phyloP scores from a whole-genome alignment of 2,329 filamentous ascomycete species.

The Exophiala sp. region DNA sequence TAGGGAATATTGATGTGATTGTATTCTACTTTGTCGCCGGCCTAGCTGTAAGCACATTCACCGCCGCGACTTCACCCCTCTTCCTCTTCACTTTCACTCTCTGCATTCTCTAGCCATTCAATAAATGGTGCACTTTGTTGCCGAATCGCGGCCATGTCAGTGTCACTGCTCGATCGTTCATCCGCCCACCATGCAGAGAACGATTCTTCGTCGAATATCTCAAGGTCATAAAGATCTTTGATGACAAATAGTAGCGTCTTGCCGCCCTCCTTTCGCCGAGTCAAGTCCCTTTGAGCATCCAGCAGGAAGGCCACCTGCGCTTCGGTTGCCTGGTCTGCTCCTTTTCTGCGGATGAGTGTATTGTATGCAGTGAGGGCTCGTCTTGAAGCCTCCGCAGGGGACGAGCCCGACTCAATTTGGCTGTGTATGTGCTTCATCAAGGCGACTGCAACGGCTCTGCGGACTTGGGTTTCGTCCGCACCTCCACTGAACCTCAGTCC shows the following conservation, averaged over 20 bases:
- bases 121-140: constrained; percentile 71
- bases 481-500: constrained; percentile 86
- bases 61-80: constrained; percentile 6
- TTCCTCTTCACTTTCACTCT: constrained; percentile 61
- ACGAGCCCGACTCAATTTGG: constrained; percentile 53
- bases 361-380: constrained; percentile 59
- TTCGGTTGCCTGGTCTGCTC: constrained; percentile 51
- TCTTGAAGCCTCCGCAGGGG: constrained; percentile 59
- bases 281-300: constrained; percentile 72
- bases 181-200: constrained; percentile 86
- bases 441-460: constrained; percentile 75
- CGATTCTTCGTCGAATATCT: constrained; percentile 82
- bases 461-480: constrained; percentile 81
- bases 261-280: constrained; percentile 58
- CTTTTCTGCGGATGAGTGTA: constrained; percentile 53
- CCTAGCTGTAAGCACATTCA: not conserved
- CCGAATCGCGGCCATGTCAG: constrained; percentile 64
- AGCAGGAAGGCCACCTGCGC: constrained; percentile 84
- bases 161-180: constrained; percentile 59
- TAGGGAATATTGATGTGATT: not conserved
- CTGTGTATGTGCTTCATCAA: constrained; percentile 77
- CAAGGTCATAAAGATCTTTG: constrained; percentile 77
- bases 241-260: constrained; percentile 67
- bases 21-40: not conserved
- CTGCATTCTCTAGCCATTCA: constrained; percentile 74